Base-by-base conservation (phyloP, 1,284 basidiomycete species). In the Ceratobasidium sp. region DNA sequence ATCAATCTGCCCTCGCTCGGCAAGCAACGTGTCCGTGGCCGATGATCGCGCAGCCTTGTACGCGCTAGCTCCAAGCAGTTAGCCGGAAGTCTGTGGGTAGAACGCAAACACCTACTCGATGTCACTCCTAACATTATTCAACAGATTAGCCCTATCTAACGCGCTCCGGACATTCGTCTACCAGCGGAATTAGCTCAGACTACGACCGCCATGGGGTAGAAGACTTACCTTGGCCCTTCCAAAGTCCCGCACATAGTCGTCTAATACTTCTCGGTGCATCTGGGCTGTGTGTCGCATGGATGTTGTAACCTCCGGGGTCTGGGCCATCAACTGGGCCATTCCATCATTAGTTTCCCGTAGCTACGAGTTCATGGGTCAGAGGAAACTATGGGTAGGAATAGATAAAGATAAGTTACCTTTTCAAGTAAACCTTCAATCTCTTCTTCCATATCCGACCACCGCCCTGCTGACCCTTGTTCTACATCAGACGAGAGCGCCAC, bases 81-180 rank as follows among this genome's bases (percentile, higher is more conserved):
- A 17, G 35, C 27, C 17, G 15, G n/a, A 22, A 15, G 22, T 22
- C 34, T 52, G 20, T 3, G n/a, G 69, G 57, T 12, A 12, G 17
- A 69, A 60, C 22, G 27, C 31, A 15, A 27, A 25, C 3, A 82
- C 89, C 69, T 73, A 96, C 94, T 94, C 90, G 73, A 98, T 98
- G 75, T 99, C 96, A 74, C 96, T 94, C 71, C 94, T 86, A 1
- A 98, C 95, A n/a, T 92, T 93, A 31, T 87, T 90, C 22, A 99
- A 82, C 17, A 99, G 80, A 77, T 94, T 96, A 0, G 90, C 89
- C 75, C 94, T 86, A 76, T 96, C 91, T 53, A 96, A 80, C 0
- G 94, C 93, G 70, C 88, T 83, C 74, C 93, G 85, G n/a, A 95
- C 87, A 77, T 92, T 94, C 32, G 84, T 80, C 92, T 93, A 74